Evolutionary conservation across 192 early-diverging fungal species (phyloP), one percentile per base, ranked within the genome.

Genomic region (Funneliformis mosseae): DNA sequence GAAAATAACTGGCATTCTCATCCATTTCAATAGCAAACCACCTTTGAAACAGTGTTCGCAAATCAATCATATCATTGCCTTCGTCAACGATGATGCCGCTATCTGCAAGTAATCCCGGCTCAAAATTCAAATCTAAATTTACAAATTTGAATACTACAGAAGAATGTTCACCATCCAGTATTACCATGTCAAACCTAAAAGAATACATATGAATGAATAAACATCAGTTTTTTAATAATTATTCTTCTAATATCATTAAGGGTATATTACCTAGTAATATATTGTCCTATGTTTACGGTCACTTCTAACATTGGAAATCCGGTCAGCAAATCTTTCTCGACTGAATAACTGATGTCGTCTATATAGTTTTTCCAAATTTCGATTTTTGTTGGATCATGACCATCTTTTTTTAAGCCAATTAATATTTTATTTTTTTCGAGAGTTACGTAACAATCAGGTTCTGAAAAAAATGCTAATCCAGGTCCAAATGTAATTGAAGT

Each of bases 361-460:
- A 86, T 86, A 39, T 71, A 80, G 63, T 86, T 83, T 68, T 86
- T 86, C 82, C 83, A 79, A 10, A 86, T 81, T 81, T 86, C 85
- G 39, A 86, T 83, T 38, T 64, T 73, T 4, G 85, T 83, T 33
- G 64, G 74, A 69, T 86, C 85, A 23, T 71, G 71, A 0, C 77
- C 80, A 48, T 63, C 82, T 50, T 83, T 81, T 14, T 55, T 66
- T 33, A 86, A 81, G 68, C 80, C 80, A 48, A 86, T 83, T 48
- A 78, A 81, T 38, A 86, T 82, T 28, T 81, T 81, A 67, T 83
- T 81, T 71, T 86, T 81, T 59, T 69, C 78, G 3, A 86, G 77
- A 16, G 72, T 69, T 45, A 83, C 83, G 9, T 81, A 79, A 64
- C 85, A 86, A 70, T 86, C 83, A 0, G 85, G 83, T n/a, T 86